A percentile compares a stretch with the other conserved stretches of the same genome.
phyloP scores from a whole-genome alignment of 192 early-diverging fungal genomes.

The Mortierella claussenii region DNA sequence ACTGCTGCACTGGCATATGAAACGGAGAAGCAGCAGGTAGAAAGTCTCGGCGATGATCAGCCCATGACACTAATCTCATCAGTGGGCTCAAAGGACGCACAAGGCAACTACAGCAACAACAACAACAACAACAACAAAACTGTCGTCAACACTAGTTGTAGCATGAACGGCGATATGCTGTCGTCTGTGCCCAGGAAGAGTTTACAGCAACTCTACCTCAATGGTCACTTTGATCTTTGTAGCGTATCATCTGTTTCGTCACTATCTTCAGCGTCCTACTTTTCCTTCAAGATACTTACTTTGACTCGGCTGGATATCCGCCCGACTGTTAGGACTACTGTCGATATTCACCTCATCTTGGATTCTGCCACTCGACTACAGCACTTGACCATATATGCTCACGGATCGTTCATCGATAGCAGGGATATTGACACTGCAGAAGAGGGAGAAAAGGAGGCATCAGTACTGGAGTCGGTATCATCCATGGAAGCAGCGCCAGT shows the following conservation, averaged over 20 bases:
- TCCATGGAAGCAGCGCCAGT: too few species aligned
- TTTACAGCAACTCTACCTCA: conserved; percentile 16
- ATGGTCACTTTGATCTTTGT: conserved; percentile 28
- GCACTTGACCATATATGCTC: conserved; percentile 21
- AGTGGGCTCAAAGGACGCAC: background rate
- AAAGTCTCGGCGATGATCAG: background rate
- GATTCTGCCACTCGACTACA: conserved; percentile 23
- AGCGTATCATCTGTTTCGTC: background rate
- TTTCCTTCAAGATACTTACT: conserved; percentile 32
- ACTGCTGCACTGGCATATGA: background rate
- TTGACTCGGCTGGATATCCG: conserved; percentile 36
- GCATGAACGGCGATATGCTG: background rate
- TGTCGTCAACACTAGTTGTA: too few species aligned
- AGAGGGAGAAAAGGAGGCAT: too few species aligned
- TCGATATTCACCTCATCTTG: conserved; percentile 37
- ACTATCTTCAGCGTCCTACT: background rate
- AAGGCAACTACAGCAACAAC: background rate
- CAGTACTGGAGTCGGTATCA: too few species aligned
- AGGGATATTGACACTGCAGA: background rate
- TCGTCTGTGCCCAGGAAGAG: conserved; percentile 7
- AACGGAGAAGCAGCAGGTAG: background rate
- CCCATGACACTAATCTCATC: background rate
- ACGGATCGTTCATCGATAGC: conserved; percentile 34
- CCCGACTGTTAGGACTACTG: conserved; percentile 17
- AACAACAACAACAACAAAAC: too few species aligned